phyloP scores from a whole-genome alignment of 2,329 filamentous ascomycete genomes.

The Colletotrichum sidae region DNA sequence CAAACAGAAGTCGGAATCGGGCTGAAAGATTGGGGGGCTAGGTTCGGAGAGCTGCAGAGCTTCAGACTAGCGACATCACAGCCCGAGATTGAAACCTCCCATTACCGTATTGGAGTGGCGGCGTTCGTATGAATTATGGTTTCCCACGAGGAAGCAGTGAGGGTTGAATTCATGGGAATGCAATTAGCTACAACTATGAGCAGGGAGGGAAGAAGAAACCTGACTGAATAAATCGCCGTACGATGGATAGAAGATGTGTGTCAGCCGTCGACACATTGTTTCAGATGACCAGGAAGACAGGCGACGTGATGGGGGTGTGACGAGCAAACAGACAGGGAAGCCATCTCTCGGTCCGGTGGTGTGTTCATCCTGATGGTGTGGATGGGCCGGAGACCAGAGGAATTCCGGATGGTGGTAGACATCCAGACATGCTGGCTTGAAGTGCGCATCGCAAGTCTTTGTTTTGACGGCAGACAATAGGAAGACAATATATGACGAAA shows the following conservation, averaged over 20 bases:
- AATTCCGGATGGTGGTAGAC: not conserved
- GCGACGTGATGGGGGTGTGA: conserved; percentile 25
- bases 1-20: no score
- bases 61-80: no score
- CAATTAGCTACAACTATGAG: conserved; percentile 1
- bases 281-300: conserved; percentile 36
- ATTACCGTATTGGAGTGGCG: no score
- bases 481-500: no score
- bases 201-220: not conserved
- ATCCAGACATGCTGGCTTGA: no score
- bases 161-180: not conserved
- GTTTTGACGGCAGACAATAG: no score
- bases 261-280: conserved; percentile 35
- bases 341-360: conserved; percentile 2
- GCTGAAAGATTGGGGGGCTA: no score
- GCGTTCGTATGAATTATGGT: no score
- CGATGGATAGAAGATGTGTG: conserved; percentile 26
- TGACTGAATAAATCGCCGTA: not conserved
- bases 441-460: no score
- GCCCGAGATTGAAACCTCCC: no score
- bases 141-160: not conserved
- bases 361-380: conserved; percentile 14
- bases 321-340: not conserved
- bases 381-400: not conserved
- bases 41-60: no score